Evolutionary conservation across 495 filamentous ascomycete genomes (phyloP), one percentile per base, ranked within the genome.

Genomic region (Trichoderma reesei): DNA sequence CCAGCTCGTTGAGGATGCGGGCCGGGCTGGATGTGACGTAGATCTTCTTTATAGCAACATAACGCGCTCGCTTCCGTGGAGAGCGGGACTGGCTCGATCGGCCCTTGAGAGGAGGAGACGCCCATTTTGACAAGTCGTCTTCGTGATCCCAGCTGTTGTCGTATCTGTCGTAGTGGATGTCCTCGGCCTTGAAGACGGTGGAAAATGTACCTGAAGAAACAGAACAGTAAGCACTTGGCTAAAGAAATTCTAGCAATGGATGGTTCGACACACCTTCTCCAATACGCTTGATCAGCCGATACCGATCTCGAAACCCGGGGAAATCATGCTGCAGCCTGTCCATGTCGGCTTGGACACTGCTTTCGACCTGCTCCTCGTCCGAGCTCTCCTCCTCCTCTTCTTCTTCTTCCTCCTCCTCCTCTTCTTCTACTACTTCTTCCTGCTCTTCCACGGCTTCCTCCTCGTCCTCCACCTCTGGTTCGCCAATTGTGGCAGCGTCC

Each of bases 171-270:
- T 97, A 96, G 34, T 85, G 80, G n/a, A 97, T 77, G 72, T 99
- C 95, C 75, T 99, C 94, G 41, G 94, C 94, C 73, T 98, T 98
- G 77, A 98, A 99, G 0, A 99, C 94, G 11, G 93, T 97, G 0
- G 93, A 97, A 70, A 99, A 99, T 18, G 94, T 99, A 41, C 92
- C 90, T 93, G 69, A 41, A n/a, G 9, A 42, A 26, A 54, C 5
- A n/a, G 41, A 54, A 46, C 14, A 38, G 10, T 39, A 11, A 39
- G 20, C 4, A 3, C 18, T 44, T 62, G 64, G 31, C 65, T 14
- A 33, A 60, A 60, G 37, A n/a, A 33, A 61, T 46, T 72, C 16
- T 48, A 41, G 14, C 37, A 2, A 56, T 10, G 14, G 9, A 36
- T 14, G 9, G 34, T 33, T 56, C 34, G 51, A 66, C 65, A 42